Conservation (phyloP, 495 filamentous ascomycete genomes). For the Neurospora terricola region DNA sequence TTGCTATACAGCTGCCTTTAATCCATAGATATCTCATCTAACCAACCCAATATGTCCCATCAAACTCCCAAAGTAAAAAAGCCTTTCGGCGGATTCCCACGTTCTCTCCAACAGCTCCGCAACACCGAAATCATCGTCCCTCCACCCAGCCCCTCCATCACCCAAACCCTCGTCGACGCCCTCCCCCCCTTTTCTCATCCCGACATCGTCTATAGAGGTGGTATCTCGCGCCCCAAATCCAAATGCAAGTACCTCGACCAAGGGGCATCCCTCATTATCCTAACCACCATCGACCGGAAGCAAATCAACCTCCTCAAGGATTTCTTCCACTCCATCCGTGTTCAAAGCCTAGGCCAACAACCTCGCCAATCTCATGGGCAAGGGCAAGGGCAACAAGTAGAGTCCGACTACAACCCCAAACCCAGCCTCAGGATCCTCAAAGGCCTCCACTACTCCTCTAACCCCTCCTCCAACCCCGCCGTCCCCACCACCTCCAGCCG, state of each 20-base stretch:
- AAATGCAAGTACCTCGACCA: neutral
- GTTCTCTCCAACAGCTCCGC: neutral
- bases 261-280: neutral
- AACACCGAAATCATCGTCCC: neutral
- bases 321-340: neutral
- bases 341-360: neutral
- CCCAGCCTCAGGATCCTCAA: neutral
- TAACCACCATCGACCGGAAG: conserved; percentile 9
- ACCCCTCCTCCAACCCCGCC: neutral
- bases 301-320: neutral
- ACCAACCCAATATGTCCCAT: neutral
- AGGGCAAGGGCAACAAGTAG: too few species aligned
- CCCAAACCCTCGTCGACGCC: neutral
- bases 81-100: neutral
- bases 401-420: too few species aligned
- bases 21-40: neutral
- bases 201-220: neutral
- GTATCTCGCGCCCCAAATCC: neutral
- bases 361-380: neutral
- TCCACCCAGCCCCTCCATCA: neutral
- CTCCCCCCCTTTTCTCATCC: neutral
- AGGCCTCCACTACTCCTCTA: neutral
- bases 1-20: too few species aligned
- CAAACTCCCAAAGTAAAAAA: neutral
- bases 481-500: neutral